These are phyloP conservation scores for Cyberlindnera galapagoensis DNA, from an alignment of 805 yeast species.

Conservation along the genomic window DNA sequence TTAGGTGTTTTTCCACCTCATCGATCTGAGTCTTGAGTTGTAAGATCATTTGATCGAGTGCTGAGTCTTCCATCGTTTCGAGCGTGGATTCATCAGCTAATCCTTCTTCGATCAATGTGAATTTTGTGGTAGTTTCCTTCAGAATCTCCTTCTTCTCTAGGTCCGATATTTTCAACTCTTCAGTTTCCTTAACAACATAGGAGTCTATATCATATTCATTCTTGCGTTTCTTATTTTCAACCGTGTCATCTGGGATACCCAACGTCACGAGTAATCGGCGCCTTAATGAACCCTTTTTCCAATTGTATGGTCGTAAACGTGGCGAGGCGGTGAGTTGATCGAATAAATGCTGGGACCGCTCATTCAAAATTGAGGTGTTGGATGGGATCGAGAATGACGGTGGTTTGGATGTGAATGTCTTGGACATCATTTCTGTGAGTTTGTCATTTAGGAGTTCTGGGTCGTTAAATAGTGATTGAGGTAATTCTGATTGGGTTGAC, in stretches of 20 bases:
- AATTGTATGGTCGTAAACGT: slow-evolving; percentile 51
- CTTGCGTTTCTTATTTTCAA: slow-evolving; percentile 40
- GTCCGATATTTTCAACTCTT: slow-evolving; percentile 27
- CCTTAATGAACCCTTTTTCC: slow-evolving; percentile 63
- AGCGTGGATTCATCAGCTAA: slow-evolving; percentile 15
- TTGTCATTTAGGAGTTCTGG: slow-evolving; percentile 4
- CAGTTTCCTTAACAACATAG: slow-evolving; percentile 21
- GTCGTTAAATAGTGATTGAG: slow-evolving; percentile 13
- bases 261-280: slow-evolving; percentile 55
- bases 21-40: slow-evolving; percentile 29
- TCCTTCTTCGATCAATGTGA: slow-evolving; percentile 15
- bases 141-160: slow-evolving; percentile 24
- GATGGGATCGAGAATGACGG: slow-evolving; percentile 7
- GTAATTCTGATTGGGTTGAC: slow-evolving; percentile 3
- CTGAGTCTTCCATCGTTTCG: slow-evolving; percentile 26
- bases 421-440: slow-evolving; percentile 5
- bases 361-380: slow-evolving; percentile 20
- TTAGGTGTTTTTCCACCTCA: slow-evolving; percentile 31
- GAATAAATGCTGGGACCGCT: slow-evolving; percentile 35
- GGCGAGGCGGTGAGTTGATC: slow-evolving; percentile 42
- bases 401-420: slow-evolving; percentile 10
- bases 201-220: slow-evolving; percentile 19
- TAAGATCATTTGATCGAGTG: slow-evolving; percentile 32
- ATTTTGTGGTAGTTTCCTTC: slow-evolving; percentile 15
- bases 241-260: slow-evolving; percentile 61